Evolutionary conservation across 169 alveolate species (phyloP), one percentile per base, ranked within the genome.

Genomic region (Plasmodium yoelii): DNA sequence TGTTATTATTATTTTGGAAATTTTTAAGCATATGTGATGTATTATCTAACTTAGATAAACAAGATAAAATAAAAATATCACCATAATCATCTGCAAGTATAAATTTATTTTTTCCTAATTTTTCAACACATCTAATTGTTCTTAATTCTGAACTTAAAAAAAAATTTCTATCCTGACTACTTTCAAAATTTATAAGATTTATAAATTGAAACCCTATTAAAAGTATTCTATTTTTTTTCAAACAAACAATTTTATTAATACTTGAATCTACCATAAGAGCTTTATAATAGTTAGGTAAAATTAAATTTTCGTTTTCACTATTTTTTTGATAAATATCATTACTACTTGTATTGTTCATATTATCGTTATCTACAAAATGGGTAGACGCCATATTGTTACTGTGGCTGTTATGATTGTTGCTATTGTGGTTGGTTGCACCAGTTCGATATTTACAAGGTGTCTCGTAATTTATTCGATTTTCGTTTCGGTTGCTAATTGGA

Each of bases 51-150:
- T 22, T 71, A 1, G 18, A 70, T 10, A 70, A 10, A 26, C 84
- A 84, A 0, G 91, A 42, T 5, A 84, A 64, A 15, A 84, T 69
- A 61, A 69, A 84, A 5, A 84, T 55, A 5, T 84, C 91, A 0
- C 91, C 91, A 84, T 84, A 84, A 69, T 84, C 91, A 61, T 84
- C 91, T 12, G 87, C 69, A 13, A 84, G 34, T 49, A 84, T 84
- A 19, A 34, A 84, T 69, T 69, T 84, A 18, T 70, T 67, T 9
- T 15, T 24, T 15, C 28, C 39, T 4, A 84, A n/a, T 0, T 46
- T 7, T 69, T 84, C 91, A n/a, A 84, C 60, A 46, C 86, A 84
- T 44, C 87, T 42, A 39, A 84, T 84, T 9, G 91, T 70, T 56
- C 91, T 84, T 34, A 84, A 69, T 39, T 84, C 87, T 15, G 91